A percentile compares a stretch with the other conserved stretches of the same genome.
These are phyloP conservation scores for Camillea tinctor DNA, from an alignment of 2,329 filamentous ascomycete species.

Conservation along the genomic window DNA sequence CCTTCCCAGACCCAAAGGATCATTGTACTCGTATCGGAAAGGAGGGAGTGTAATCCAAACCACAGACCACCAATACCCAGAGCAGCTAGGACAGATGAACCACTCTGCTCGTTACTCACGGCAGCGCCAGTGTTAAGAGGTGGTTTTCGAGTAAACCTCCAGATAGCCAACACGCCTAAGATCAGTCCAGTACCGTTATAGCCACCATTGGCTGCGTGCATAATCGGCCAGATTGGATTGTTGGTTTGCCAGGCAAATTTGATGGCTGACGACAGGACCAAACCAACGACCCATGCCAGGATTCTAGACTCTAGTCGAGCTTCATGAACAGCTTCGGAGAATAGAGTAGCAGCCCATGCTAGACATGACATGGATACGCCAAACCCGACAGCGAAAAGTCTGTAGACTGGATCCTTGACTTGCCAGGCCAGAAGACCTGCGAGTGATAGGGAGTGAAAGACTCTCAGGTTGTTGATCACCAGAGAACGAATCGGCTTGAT, in stretches of 20 bases:
- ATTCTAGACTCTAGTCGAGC: constrained; percentile 78
- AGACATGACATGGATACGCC: constrained; percentile 78
- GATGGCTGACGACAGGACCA: constrained; percentile 80
- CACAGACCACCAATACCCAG: constrained; percentile 80
- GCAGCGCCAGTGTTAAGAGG: constrained; percentile 43
- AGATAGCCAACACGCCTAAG: constrained; percentile 71
- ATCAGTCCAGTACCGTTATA: constrained; percentile 83
- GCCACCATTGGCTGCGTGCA: constrained; percentile 86
- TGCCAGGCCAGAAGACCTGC: constrained; percentile 77
- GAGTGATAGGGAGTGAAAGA: constrained; percentile 75
- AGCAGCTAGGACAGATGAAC: constrained; percentile 69
- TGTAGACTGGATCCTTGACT: constrained; percentile 67
- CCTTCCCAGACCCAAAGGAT: constrained; percentile 98
- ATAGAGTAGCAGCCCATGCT: constrained; percentile 80
- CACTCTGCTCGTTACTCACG: constrained; percentile 45
- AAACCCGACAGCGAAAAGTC: constrained; percentile 79
- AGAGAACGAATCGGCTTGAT: constrained; percentile 67
- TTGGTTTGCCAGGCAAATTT: constrained; percentile 95
- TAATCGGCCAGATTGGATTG: constrained; percentile 94
- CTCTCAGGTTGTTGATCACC: constrained; percentile 65
- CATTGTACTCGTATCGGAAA: constrained; percentile 98
- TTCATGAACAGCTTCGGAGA: constrained; percentile 71
- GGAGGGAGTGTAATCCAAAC: constrained; percentile 86
- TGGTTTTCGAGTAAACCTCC: constrained; percentile 70
- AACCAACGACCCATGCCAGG: constrained; percentile 74